A percentile compares a stretch with the other conserved stretches of the same genome.
These are phyloP conservation scores for Rhodomyrtus tomentosa DNA, from an alignment of 345 rosid genomes.

Conservation along the genomic window DNA sequence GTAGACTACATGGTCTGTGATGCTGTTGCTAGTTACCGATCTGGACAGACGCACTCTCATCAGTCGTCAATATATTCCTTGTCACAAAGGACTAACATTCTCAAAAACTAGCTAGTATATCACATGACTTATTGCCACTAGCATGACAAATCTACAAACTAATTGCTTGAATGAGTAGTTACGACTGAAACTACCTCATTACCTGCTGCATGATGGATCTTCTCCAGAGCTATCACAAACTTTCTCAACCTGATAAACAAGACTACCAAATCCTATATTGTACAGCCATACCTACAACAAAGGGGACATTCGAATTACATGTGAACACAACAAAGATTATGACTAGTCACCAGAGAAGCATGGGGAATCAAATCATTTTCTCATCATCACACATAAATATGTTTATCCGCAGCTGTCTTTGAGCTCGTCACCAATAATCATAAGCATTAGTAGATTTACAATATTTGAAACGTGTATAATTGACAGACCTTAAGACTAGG, in stretches of 20 bases:
- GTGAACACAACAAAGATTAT: not conserved
- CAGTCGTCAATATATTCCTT: not conserved
- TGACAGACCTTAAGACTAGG: not conserved
- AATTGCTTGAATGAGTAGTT: not conserved
- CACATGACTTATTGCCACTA: not conserved
- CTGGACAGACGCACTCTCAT: not conserved
- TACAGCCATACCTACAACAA: conserved; percentile 45
- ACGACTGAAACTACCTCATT: not conserved
- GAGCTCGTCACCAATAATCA: not conserved
- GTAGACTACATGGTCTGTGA: not conserved
- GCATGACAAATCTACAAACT: not conserved
- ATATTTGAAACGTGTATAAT: not conserved
- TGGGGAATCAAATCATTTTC: not conserved
- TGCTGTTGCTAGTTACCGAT: not conserved
- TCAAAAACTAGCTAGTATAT: not conserved
- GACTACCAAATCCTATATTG: conserved; percentile 36
- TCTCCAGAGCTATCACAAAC: conserved; percentile 50
- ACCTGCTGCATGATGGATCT: conserved; percentile 75
- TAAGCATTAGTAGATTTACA: not conserved
- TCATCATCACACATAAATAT: not conserved
- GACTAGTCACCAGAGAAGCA: not conserved
- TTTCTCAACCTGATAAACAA: conserved; percentile 20
- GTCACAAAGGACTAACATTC: not conserved
- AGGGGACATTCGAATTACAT: not conserved
- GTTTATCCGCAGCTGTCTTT: not conserved